Percentiles rank a stretch among this genome's conserved stretches.
Conservation (phyloP, 2,329 filamentous ascomycete genomes). For the Aspergillus fijiensis region DNA sequence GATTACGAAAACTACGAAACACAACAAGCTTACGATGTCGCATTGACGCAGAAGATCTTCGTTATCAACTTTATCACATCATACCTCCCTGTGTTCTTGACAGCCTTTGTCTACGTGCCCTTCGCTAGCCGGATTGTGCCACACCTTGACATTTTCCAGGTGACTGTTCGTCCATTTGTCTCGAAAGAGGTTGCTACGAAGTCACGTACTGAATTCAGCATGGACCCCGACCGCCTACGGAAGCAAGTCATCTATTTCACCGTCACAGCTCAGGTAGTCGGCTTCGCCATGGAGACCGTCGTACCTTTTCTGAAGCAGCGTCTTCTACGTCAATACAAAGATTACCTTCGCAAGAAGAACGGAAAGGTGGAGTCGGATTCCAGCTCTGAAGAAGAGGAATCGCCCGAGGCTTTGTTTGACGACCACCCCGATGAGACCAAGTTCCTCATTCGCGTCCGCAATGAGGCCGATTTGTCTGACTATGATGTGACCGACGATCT, state of each 20-base stretch:
- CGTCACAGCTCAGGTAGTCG: slow-evolving; percentile 91
- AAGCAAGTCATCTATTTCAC: slow-evolving; percentile 97
- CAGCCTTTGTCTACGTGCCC: slow-evolving; percentile 91
- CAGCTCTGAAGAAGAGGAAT: slow-evolving; percentile 25
- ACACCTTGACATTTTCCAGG: slow-evolving; percentile 81
- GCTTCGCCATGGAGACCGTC: slow-evolving; percentile 79
- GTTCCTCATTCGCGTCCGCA: slow-evolving; percentile 79
- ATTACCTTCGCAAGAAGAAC: slow-evolving; percentile 31
- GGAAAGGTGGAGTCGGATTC: slow-evolving; percentile 22
- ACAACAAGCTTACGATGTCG: slow-evolving; percentile 74
- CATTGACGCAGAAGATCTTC: slow-evolving; percentile 90
- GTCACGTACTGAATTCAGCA: slow-evolving; percentile 63
- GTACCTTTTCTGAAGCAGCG: slow-evolving; percentile 83
- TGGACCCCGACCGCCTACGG: slow-evolving; percentile 79
- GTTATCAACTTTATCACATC: slow-evolving; percentile 98
- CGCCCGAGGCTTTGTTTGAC: slow-evolving; percentile 45
- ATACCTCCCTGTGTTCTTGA: slow-evolving; percentile 85
- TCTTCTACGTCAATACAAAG: slow-evolving; percentile 68
- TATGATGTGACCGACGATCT: slow-evolving; percentile 93
- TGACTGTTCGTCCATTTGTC: slow-evolving; percentile 73
- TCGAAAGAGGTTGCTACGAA: slow-evolving; percentile 70
- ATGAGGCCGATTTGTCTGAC: slow-evolving; percentile 77
- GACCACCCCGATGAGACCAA: slow-evolving; percentile 76
- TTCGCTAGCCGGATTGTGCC: slow-evolving; percentile 85
- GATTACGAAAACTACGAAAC: slow-evolving; percentile 93